Evolutionary conservation across 805 yeast genomes (phyloP).

Genomic region (Lipomyces anomalus): DNA sequence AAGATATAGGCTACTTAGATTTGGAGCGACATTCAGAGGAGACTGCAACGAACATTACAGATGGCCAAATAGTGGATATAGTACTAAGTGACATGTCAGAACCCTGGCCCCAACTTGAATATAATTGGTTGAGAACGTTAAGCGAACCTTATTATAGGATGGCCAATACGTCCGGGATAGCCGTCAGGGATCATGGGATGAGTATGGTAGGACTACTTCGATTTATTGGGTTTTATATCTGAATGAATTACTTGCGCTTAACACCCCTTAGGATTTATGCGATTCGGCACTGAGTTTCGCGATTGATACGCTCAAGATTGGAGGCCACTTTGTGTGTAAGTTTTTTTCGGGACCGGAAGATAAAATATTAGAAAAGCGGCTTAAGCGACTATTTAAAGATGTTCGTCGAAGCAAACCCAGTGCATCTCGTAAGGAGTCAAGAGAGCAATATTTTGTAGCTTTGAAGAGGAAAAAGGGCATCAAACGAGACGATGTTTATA

Average conservation of each 20-base stretch:
- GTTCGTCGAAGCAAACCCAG: conserved; percentile 73
- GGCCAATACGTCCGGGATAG: conserved; percentile 83
- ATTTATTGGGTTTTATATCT: background rate
- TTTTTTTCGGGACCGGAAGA: conserved; percentile 83
- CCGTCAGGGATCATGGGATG: conserved; percentile 71
- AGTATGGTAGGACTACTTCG: conserved; percentile 54
- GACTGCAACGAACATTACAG: conserved; percentile 26
- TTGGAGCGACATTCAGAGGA: conserved; percentile 28
- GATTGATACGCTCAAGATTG: conserved; percentile 57
- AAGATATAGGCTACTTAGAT: conserved; percentile 23
- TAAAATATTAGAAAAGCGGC: conserved; percentile 49
- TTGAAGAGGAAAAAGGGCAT: conserved; percentile 38
- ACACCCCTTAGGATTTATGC: conserved; percentile 56
- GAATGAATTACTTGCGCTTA: background rate
- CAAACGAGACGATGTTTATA: conserved; percentile 7
- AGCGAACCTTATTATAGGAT: conserved; percentile 82
- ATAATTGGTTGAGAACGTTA: conserved; percentile 59
- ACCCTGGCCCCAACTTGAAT: conserved; percentile 44
- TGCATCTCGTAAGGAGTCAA: conserved; percentile 72
- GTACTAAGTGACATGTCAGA: conserved; percentile 81
- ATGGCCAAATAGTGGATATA: conserved; percentile 50
- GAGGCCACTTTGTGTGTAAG: conserved; percentile 77
- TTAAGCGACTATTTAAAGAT: conserved; percentile 52
- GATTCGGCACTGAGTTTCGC: conserved; percentile 83
- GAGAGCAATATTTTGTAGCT: conserved; percentile 77